phyloP scores from a whole-genome alignment of 2,329 filamentous ascomycete species.

The Spiromastix sp. region DNA sequence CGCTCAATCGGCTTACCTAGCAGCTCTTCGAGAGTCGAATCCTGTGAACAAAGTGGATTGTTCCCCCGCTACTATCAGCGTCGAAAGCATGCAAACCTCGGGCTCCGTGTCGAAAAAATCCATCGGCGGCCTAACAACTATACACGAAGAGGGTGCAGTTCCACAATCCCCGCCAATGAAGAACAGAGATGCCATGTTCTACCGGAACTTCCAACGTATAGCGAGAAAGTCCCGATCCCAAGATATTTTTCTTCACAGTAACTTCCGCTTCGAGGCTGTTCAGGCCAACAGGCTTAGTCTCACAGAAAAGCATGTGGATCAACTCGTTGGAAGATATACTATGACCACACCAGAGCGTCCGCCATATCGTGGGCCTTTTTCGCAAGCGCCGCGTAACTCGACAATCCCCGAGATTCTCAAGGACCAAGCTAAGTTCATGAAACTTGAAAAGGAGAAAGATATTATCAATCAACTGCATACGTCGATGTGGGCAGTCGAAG shows the following conservation, averaged over 20 bases:
- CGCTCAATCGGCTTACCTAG: conserved; percentile 68
- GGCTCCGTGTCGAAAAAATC: conserved; percentile 16
- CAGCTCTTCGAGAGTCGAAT: conserved; percentile 51
- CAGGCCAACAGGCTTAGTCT: conserved; percentile 73
- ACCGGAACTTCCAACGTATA: conserved; percentile 67
- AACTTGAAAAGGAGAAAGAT: conserved; percentile 65
- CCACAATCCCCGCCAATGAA: conserved; percentile 26
- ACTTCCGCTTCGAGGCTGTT: conserved; percentile 76
- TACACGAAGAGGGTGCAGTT: conserved; percentile 33
- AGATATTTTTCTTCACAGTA: conserved; percentile 77
- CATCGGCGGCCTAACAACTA: conserved; percentile 22
- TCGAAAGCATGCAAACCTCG: conserved; percentile 13
- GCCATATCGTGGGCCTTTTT: conserved; percentile 59
- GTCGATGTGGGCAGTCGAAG: conserved; percentile 53
- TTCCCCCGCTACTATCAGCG: conserved; percentile 11
- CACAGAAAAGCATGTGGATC: conserved; percentile 61
- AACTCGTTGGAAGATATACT: conserved; percentile 77
- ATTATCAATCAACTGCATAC: conserved; percentile 60
- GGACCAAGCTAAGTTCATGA: conserved; percentile 28
- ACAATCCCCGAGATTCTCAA: conserved; percentile 51
- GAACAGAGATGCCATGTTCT: conserved; percentile 70
- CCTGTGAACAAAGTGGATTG: conserved; percentile 37
- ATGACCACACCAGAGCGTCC: conserved; percentile 60
- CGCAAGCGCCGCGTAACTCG: conserved; percentile 63
- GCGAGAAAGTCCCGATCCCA: conserved; percentile 40